Evolutionary conservation across 257 asterid genomes (phyloP), one percentile per base, ranked within the genome.

Genomic region (Voacanga thouarsii): DNA sequence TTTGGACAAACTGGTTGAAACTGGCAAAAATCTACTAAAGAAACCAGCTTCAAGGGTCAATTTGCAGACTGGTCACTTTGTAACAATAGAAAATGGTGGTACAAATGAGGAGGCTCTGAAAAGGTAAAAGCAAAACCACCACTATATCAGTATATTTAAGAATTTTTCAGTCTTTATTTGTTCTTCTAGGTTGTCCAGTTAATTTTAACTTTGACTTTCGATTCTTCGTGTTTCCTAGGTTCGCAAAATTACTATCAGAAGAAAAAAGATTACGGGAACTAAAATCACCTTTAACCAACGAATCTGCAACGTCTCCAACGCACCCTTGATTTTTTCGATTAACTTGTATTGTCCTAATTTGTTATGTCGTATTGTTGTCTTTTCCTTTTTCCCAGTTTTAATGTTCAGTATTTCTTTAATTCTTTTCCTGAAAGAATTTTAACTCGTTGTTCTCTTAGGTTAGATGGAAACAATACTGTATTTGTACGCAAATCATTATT

Each of bases 31-130:
- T 4, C 44, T 88, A 28, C 74, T 90, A 21, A 80, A 80, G 53
- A 86, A 88, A 26, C 88, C 90, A n/a, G 85, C 79, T 43, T 85
- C 92, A 2, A 87, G 90, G 79, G 77, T 87, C 3, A 84, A 90
- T 79, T 7, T 87, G 5, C 80, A 75, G 72, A 85, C 88, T 0
- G 90, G 91, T 61, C 11, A 64, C 21, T 71, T 30, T 26, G 86
- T 82, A 33, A 33, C 78, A 11, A 44, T 84, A 11, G 71, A 71
- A 37, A 80, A 77, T 60, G 81, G 77, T 0, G 87, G 81, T 56
- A 80, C 86, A 15, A 87, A 87, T 73, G 84, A 61, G 45, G 82
- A 81, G 55, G 89, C 85, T 51, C 57, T 87, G 66, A 80, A 66
- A 74, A 79, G 78, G 85, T 84, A 18, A 67, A 7, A 39, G 0